Percentiles rank a stretch among this genome's conserved stretches.
Conservation (phyloP, 108 stramenopile species). For the Stephanodiscus minutulus region DNA sequence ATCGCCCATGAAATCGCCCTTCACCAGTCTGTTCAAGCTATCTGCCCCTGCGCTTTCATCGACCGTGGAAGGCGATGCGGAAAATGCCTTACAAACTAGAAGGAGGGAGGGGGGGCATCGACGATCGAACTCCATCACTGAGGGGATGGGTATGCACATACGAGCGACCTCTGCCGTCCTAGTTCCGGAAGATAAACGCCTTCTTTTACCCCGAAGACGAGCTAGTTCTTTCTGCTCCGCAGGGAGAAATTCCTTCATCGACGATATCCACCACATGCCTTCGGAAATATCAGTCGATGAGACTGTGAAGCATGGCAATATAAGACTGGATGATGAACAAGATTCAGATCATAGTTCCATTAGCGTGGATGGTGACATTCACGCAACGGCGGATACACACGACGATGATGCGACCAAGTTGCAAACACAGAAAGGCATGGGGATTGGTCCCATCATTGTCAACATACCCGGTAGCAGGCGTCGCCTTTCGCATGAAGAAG, state of each 20-base stretch:
- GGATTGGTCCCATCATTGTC: constrained; percentile 61
- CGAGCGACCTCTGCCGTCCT: neutral
- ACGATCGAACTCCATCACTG: neutral
- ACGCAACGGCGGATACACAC: neutral
- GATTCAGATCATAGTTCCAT: constrained; percentile 9
- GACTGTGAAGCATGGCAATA: constrained; percentile 26
- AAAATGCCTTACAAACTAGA: neutral
- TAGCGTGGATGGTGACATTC: constrained; percentile 55
- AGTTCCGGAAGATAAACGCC: neutral
- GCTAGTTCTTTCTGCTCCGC: neutral
- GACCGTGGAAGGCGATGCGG: neutral
- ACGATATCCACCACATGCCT: constrained; percentile 5
- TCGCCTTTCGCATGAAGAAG: neutral
- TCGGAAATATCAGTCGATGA: constrained; percentile 34
- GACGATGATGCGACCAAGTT: constrained; percentile 19
- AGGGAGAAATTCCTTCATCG: neutral
- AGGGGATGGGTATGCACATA: neutral
- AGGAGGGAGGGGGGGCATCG: neutral
- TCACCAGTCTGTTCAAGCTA: constrained; percentile 4
- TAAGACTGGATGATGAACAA: constrained; percentile 7
- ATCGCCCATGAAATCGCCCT: constrained; percentile 5
- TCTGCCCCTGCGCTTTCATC: neutral
- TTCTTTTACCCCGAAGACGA: neutral
- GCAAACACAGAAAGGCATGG: constrained; percentile 47
- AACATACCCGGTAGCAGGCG: constrained; percentile 15